Conservation (phyloP, 1,284 basidiomycete species). For the Sutorius eximius region DNA sequence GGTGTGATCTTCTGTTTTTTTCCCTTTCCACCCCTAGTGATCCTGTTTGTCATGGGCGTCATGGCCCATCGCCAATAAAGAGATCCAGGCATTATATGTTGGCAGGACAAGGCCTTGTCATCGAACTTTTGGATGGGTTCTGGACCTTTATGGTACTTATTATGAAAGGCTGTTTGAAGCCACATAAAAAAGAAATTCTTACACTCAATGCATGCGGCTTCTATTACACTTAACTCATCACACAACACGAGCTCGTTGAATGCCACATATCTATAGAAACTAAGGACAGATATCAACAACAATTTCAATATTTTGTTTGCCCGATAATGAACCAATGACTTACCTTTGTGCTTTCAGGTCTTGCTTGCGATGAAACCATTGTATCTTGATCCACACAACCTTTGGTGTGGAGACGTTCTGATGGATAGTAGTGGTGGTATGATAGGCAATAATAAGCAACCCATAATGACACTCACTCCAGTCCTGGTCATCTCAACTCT, state of each 20-base stretch:
- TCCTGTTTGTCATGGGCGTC: neutral
- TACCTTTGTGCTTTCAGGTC: neutral
- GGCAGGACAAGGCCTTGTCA: neutral
- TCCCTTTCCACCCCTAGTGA: too few species aligned
- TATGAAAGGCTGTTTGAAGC: too few species aligned
- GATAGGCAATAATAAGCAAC: too few species aligned
- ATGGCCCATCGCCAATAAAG: neutral
- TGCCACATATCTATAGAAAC: neutral
- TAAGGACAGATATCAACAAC: too few species aligned
- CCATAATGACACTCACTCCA: too few species aligned
- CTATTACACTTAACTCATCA: too few species aligned
- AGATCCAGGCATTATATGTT: neutral
- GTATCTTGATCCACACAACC: too few species aligned
- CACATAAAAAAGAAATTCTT: neutral
- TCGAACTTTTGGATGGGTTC: neutral
- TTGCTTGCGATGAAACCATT: neutral
- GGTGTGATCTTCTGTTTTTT: too few species aligned
- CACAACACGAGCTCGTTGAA: neutral
- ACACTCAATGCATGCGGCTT: neutral
- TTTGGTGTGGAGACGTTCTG: too few species aligned
- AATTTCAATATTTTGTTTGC: too few species aligned
- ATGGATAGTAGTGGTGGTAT: too few species aligned
- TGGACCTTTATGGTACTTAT: neutral
- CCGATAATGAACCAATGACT: neutral
- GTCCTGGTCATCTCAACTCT: neutral